Base-by-base conservation (phyloP, 2,329 filamentous ascomycete genomes). In the Curvularia verruculosa region DNA sequence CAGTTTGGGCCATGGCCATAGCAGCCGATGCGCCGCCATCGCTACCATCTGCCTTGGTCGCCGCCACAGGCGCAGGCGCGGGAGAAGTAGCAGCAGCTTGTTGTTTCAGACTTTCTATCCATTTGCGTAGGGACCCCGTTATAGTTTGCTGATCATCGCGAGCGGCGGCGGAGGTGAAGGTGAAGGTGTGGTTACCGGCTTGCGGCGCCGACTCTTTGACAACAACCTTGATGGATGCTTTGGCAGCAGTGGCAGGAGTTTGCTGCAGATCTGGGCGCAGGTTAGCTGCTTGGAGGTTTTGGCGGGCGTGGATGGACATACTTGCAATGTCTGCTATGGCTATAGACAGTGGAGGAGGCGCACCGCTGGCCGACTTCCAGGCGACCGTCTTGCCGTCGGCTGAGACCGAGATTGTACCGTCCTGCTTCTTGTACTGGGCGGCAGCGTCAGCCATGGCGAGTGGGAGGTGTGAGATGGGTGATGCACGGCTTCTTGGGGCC, bases 221-320 rank as follows among this genome's bases (percentile, higher is more conserved):
- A 67, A 97, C 91, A 53, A 99, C 89, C 76, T 95, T 96, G 58
- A 98, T 84, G 84, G 96, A 96, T 51, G 96, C 92, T 82, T 96
- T 97, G 18, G 92, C 82, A 34, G 87, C 88, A n/a, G 83, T 88
- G 58, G 92, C 91, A 12, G 95, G 93, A 0, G 95, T 98, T 76
- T 98, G 94, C 77, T 99, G 94, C 47, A 99, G 85, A 79, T 98
- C 91, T 95, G 67, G 29, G 51, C 9, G 52, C 44, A 39, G 23
- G 60, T 61, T 55, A 61, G 51, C 58, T 39, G 41, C 10, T 24
- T 49, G 46, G 26, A 15, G 29, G 24, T 23, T 46, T 50, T 52
- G 52, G 39, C 44, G 54, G 58, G 39, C 26, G 31, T 24, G 21
- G 10, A 26, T 36, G 36, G 18, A 34, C 88, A 73, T 82, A 95